Evolutionary conservation across 2,329 filamentous ascomycete species (phyloP).

Genomic region (Sclerotinia minor): DNA sequence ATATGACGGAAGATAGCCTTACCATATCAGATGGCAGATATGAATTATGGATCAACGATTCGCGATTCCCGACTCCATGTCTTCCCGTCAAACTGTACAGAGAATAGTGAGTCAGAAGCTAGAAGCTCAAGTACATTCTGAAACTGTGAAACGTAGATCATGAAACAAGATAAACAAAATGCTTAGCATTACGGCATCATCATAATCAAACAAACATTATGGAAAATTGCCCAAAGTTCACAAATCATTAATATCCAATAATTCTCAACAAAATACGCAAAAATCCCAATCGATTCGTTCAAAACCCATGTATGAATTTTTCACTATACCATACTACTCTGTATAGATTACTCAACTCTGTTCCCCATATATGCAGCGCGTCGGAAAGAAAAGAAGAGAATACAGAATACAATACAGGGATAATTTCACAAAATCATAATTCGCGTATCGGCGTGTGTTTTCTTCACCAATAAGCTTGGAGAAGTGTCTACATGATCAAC

Average conservation of each 20-base stretch:
- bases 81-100: slow-evolving; percentile 23
- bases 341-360: fast-evolving
- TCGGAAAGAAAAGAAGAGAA: slow-evolving; percentile 23
- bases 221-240: neutral
- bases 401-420: slow-evolving; percentile 18
- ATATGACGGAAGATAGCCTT: neutral
- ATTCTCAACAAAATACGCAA: neutral
- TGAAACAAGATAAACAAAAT: slow-evolving; percentile 35
- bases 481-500: slow-evolving; percentile 30
- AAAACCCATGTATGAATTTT: slow-evolving; percentile 25
- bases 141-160: slow-evolving; percentile 34
- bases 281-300: slow-evolving; percentile 14
- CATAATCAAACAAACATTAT: neutral
- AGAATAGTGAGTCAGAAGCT: slow-evolving; percentile 36
- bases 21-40: neutral
- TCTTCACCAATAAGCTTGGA: slow-evolving; percentile 30
- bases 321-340: too few species aligned
- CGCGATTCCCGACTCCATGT: neutral
- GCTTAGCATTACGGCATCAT: slow-evolving; percentile 31
- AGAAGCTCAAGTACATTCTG: slow-evolving; percentile 24
- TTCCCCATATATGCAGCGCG: slow-evolving; percentile 36
- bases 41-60: neutral
- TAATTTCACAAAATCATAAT: slow-evolving; percentile 11
- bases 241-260: slow-evolving; percentile 5
- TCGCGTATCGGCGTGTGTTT: slow-evolving; percentile 34